Base-by-base conservation (phyloP, 176 grass and related monocot species). In the Saccharum officinarum region DNA sequence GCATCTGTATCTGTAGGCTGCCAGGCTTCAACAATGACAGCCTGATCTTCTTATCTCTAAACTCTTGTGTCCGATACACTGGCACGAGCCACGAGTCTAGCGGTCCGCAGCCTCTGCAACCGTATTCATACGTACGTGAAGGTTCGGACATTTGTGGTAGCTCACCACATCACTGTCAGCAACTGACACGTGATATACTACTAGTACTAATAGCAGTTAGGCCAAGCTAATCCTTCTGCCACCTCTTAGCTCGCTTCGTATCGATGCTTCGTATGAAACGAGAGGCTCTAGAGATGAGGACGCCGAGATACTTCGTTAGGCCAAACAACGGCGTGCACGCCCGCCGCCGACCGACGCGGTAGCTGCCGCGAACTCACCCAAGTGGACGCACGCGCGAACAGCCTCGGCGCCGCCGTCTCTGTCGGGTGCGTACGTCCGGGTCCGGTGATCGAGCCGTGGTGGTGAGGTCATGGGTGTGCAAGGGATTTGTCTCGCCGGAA, bases 21-120 rank as follows among this genome's bases (percentile, higher is more conserved):
- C 25, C 25, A 69, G 39, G 47, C 47, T 61, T 41, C 20, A 87
- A 73, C 23, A 75, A 57, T 34, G 76, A 69, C 62, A 40, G 14
- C 57, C 44, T 69, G 84, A 73, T n/a, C n/a, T n/a, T 73, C 87
- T 67, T 57, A 79, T 67, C 81, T 45, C 25, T 54, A 26, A 42
- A 34, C 42, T 73, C 74, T 63, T 31, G 1, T 34, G 36, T 18
- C 36, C 44, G 75, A 67, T 79, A 16, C 57, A 62, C 40, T 68
- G 61, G 40, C 30, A 52, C 30, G 36, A 39, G 71, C 59, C 59
- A 62, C 59, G 10, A 3, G 61, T 3, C 44, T 18, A 10, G 34
- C 68, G 33, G 26, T 26, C 61, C 44, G 71, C 25, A 59, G 78
- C 70, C 85, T 36, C 18, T 67, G 44, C 50, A 44, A 57, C 40